Base-by-base conservation (phyloP, 2,329 filamentous ascomycete species). In the Cercospora sojina region DNA sequence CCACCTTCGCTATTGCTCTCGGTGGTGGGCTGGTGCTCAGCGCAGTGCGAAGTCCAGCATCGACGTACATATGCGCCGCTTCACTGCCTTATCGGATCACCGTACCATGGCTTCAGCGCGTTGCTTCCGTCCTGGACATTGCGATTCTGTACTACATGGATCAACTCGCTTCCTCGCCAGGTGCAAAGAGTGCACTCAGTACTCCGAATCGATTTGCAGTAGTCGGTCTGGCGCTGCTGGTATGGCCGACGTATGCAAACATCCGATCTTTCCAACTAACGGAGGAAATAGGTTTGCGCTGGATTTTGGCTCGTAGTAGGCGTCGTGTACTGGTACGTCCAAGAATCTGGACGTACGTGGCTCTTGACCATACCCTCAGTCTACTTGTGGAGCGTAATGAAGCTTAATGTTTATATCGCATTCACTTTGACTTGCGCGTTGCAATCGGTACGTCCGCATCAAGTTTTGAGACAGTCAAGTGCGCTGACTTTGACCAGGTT, bases 21-120 rank as follows among this genome's bases (percentile, higher is more conserved):
- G 79, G 80, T 7, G 79, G 80, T 5, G 72, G 80, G 47, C 62
- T 80, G 32, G 75, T 77, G 5, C 70, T 78, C 13, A 74, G 74
- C 1, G 74, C 81, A 16, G 73, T 77, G 7, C 67, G 72, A 43
- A 78, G 76, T 53, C 79, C 77, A 16, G 71, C 74, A 47, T 83
- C 83, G 16, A 84, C 82, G 3, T 83, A 83, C 65, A 83, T 86
- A 23, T 86, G 84, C 70, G 79, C 83, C 1, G 73, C 79, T 10
- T 71, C 76, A 1, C 76, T 78, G 31, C 69, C 74, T 18, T 75
- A 79, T 41, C 72, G 73, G 31, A 69, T 73, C 59, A 71, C 73
- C 9, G 71, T 83, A 7, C 79, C 77, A 6, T 67, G 72, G 3
- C 68, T 83, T 58, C 80, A 81, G 68, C 62, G 78, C 31, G 32